Evolutionary conservation across 2,329 filamentous ascomycete species (phyloP).

Genomic region (Phialophora macrospora): DNA sequence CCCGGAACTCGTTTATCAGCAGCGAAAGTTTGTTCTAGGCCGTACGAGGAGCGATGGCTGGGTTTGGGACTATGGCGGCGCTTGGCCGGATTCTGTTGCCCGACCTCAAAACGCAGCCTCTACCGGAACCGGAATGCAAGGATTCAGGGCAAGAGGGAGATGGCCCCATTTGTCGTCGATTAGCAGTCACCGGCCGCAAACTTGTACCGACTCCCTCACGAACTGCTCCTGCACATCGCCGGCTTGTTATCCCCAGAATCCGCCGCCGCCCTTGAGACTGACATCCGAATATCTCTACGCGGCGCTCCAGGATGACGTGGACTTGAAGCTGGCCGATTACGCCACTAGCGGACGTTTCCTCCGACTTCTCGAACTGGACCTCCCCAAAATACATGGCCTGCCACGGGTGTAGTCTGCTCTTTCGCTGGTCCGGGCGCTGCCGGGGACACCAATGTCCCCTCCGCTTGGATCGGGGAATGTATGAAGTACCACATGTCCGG

Average conservation of each 20-base stretch:
- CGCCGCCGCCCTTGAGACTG: background rate
- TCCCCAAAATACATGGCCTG: background rate
- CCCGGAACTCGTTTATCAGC: too few species aligned
- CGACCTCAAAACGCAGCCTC: too few species aligned
- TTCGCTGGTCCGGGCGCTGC: background rate
- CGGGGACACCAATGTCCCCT: background rate
- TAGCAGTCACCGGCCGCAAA: background rate
- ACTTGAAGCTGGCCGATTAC: background rate
- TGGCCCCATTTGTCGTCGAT: too few species aligned
- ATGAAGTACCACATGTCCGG: too few species aligned
- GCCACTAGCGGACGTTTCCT: background rate
- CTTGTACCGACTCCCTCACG: background rate
- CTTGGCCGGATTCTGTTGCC: too few species aligned
- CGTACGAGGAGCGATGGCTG: too few species aligned
- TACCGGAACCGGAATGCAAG: too few species aligned
- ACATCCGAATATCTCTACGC: background rate
- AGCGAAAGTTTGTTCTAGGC: too few species aligned
- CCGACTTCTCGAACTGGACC: background rate
- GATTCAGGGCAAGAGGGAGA: too few species aligned
- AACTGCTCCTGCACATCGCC: background rate
- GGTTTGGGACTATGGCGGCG: too few species aligned
- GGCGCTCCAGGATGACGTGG: background rate
- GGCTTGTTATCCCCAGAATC: background rate
- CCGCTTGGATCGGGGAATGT: too few species aligned
- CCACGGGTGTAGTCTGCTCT: background rate